phyloP scores from a whole-genome alignment of 2,329 filamentous ascomycete genomes.

The Penicillium sp. region DNA sequence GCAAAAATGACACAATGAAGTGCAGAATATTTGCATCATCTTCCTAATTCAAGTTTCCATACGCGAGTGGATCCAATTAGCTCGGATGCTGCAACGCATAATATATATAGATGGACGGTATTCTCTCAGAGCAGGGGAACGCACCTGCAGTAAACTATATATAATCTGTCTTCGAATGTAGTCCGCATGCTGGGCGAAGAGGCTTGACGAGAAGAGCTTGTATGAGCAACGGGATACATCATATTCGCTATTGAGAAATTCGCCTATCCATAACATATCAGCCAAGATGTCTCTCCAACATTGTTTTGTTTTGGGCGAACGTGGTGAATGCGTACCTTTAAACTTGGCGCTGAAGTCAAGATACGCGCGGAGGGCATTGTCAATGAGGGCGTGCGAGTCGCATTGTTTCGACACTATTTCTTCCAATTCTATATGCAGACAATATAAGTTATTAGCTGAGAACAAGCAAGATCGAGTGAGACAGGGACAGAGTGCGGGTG shows the following conservation, averaged over 20 bases:
- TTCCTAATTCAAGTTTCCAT: slow-evolving; percentile 58
- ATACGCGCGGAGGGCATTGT: slow-evolving; percentile 81
- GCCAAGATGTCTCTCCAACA: neutral
- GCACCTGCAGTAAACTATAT: slow-evolving; percentile 73
- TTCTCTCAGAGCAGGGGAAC: slow-evolving; percentile 9
- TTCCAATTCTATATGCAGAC: slow-evolving; percentile 55
- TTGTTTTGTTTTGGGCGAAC: neutral
- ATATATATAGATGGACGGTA: neutral
- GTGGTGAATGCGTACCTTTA: slow-evolving; percentile 49
- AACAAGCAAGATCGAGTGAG: neutral
- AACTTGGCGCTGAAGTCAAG: slow-evolving; percentile 72
- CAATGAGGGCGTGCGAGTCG: slow-evolving; percentile 64
- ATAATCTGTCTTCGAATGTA: slow-evolving; percentile 93
- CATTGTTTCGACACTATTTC: slow-evolving; percentile 59
- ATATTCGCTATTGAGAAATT: slow-evolving; percentile 70
- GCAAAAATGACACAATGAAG: slow-evolving; percentile 74
- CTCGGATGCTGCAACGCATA: neutral
- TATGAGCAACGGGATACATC: slow-evolving; percentile 77
- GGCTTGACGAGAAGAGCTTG: slow-evolving; percentile 67
- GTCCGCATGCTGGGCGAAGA: slow-evolving; percentile 71
- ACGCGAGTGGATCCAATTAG: neutral
- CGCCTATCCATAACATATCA: slow-evolving; percentile 44
- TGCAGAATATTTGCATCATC: slow-evolving; percentile 78
- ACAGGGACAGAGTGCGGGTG: neutral
- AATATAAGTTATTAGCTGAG: neutral